A percentile compares a stretch with the other conserved stretches of the same genome.
These are phyloP conservation scores for Coemansia sp. DNA, from an alignment of 192 early-diverging fungal species.

Conservation along the genomic window DNA sequence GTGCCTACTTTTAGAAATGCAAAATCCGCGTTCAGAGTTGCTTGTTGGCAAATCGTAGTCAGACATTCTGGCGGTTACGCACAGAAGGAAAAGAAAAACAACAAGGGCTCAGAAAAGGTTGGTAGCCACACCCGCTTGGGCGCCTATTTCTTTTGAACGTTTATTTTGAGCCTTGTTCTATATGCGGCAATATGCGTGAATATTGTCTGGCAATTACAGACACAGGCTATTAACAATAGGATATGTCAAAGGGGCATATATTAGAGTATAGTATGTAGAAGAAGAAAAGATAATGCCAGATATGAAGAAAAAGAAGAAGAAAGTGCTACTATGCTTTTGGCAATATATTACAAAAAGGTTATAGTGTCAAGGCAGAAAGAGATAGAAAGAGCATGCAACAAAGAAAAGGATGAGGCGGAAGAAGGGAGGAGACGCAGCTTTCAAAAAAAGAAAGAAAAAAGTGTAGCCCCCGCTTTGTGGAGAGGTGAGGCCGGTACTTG, in stretches of 20 bases:
- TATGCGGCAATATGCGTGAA: not conserved
- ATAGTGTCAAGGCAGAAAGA: not conserved
- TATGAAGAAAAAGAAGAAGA: conserved; percentile 4
- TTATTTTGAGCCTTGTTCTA: not conserved
- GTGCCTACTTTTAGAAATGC: conserved; percentile 4
- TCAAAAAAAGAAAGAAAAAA: not conserved
- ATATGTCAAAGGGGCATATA: not conserved
- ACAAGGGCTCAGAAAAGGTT: not conserved
- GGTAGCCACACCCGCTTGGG: no score
- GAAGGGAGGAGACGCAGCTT: not conserved
- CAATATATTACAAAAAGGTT: not conserved
- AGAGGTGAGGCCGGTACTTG: no score
- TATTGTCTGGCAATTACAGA: conserved; percentile 3
- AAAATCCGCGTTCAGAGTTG: not conserved
- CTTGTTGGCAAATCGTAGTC: not conserved
- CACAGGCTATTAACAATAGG: not conserved
- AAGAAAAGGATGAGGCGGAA: not conserved
- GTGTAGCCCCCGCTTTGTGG: no score
- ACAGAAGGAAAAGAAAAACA: not conserved
- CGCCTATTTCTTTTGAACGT: not conserved
- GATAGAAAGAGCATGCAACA: not conserved
- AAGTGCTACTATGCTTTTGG: not conserved
- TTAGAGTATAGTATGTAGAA: not conserved
- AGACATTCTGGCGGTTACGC: conserved; percentile 2
- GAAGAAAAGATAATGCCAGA: conserved; percentile 4